Base-by-base conservation (phyloP, 2,329 filamentous ascomycete genomes). In the Penicillium olsonii region DNA sequence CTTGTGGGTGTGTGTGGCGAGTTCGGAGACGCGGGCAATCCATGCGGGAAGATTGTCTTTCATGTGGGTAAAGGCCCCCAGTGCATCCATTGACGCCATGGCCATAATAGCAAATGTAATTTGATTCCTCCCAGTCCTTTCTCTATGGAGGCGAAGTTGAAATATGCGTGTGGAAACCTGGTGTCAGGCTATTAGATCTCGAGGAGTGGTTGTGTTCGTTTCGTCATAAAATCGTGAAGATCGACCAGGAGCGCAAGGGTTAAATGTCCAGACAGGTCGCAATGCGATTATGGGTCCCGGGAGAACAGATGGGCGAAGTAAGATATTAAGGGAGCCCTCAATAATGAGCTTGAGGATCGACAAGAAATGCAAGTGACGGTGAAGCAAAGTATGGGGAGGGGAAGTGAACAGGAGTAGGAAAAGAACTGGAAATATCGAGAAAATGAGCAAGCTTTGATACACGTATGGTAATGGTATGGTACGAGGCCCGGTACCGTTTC, bases 41-140 rank as follows among this genome's bases (percentile, higher is more conserved):
- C 75, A 78, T n/a, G 61, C 44, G 12, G 75, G 75, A 14, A 77
- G 48, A 48, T 71, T 75, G 42, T 76, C 71, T 37, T 68, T 60
- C 8, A 78, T 66, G 53, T 71, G 66, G 55, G 70, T 61, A 56
- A 78, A 77, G 49, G 74, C 75, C 45, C 70, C 67, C 38, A 75
- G 57, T 33, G 75, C 68, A 61, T 77, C 74, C 65, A 74, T 71
- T 15, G 62, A 48, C 37, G 49, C 42, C 37, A 47, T 42, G 33
- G 48, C 48, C 48, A 48, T 49, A 17, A 37, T 50, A 35, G 43
- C 27, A 24, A 38, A 45, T 18, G 34, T 26, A 15, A 27, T 15
- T 33, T 14, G 24, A 24, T 19, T 31, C 24, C 17, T 33, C 9
- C 5, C 8, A 18, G 10, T 8, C 8, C 27, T 9, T 29, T 10